Evolutionary conservation across 129 eudicot genomes (phyloP), one percentile per base, ranked within the genome.

Genomic region (Glebionis coronaria): DNA sequence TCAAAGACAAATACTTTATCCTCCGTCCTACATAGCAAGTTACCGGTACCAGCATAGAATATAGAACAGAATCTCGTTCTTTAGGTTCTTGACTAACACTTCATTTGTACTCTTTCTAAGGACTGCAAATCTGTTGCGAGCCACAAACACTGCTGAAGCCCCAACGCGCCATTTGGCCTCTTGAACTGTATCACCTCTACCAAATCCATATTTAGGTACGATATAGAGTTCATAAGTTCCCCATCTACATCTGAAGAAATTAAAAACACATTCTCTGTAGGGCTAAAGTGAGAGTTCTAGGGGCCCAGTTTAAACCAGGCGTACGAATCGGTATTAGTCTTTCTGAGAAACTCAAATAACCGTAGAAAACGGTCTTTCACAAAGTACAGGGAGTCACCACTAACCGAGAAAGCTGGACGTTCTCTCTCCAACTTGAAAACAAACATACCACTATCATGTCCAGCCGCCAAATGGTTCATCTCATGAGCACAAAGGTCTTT

Each of bases 221-320:
- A 81, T 63, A 29, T 87, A 83, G 28, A 87, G 87, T 49, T 87
- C 95, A 54, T 87, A 87, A 54, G 95, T 46, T 89, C 95, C 5
- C 89, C 89, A 67, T 87, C 95, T 3, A 63, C 68, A 50, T 87
- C 95, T 51, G 95, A 87, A 76, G 87, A 87, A 23, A 87, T 66
- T 15, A 87, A 49, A 29, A 81, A 72, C 12, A 89, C 95, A 42
- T 83, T 87, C 67, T 87, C 95, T 0, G 95, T 80, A 25, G 95
- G 95, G 73, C 89, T 83, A 61, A 87, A 7, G 94, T 83, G 27
- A 86, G 78, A 20, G 88, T 77, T 72, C 82, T 63, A 2, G 94
- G 94, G 13, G 82, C 86, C 58, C 83, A 88, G 77, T 86, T 86
- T 71, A 86, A 86, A 27, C 94, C 94, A 13, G 94, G 94, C 40